Evolutionary conservation across 108 stramenopile genomes (phyloP).

Genomic region (Nannochloropsis granulata): DNA sequence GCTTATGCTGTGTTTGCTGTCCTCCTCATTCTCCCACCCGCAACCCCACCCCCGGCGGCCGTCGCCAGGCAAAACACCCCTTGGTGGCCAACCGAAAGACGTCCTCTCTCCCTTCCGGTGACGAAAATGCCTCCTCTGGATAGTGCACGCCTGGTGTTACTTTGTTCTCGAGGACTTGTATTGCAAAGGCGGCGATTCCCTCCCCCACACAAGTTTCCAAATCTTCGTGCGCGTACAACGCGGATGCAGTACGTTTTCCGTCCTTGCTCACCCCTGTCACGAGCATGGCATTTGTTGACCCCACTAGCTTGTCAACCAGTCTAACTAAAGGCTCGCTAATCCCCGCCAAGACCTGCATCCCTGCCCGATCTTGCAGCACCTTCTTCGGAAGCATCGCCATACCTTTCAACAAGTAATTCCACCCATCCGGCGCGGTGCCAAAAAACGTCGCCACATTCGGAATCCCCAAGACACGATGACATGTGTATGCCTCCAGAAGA

Average conservation of each 20-base stretch:
- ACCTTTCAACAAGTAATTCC: slow-evolving; percentile 28
- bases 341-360: slow-evolving; percentile 21
- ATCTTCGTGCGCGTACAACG: slow-evolving; percentile 22
- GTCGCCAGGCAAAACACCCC: not conserved
- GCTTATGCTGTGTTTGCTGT: too few relatives aligned
- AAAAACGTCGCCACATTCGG: slow-evolving; percentile 13
- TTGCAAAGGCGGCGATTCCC: slow-evolving; percentile 22
- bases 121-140: slow-evolving; percentile 19
- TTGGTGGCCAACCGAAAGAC: not conserved
- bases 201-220: slow-evolving; percentile 26
- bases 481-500: slow-evolving; percentile 14
- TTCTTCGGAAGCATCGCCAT: slow-evolving; percentile 22
- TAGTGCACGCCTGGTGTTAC: slow-evolving; percentile 16
- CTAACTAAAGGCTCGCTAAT: slow-evolving; percentile 20
- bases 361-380: slow-evolving; percentile 17
- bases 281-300: slow-evolving; percentile 23
- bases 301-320: slow-evolving; percentile 21
- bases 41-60: not conserved
- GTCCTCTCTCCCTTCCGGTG: not conserved
- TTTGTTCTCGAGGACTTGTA: not conserved
- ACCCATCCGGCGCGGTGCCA: slow-evolving; percentile 25
- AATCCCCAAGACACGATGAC: slow-evolving; percentile 10
- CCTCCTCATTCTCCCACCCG: too few relatives aligned
- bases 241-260: slow-evolving; percentile 1
- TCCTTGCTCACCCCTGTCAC: slow-evolving; percentile 10